These are phyloP conservation scores for Lithohypha guttulata DNA, from an alignment of 2,329 filamentous ascomycete species.

Conservation along the genomic window DNA sequence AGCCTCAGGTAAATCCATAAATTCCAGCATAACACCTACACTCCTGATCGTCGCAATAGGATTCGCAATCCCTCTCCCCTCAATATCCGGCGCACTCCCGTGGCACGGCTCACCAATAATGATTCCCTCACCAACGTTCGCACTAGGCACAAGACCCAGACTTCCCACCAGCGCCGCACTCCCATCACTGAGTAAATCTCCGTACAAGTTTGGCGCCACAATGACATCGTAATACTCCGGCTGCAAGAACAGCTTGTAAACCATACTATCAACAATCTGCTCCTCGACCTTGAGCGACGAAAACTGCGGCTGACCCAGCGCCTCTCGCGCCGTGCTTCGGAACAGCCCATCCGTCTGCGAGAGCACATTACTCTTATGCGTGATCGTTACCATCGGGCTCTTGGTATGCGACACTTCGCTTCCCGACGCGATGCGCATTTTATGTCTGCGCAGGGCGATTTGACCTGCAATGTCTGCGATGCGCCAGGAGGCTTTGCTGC, in stretches of 20 bases:
- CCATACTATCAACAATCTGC: conserved; percentile 98
- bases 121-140: conserved; percentile 88
- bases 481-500: conserved; percentile 68
- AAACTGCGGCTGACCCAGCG: conserved; percentile 58
- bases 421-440: conserved; percentile 52
- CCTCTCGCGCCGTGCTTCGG: conserved; percentile 64
- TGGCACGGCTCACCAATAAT: conserved; percentile 98
- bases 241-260: conserved; percentile 98
- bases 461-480: conserved; percentile 92
- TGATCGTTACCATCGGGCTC: conserved; percentile 76
- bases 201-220: conserved; percentile 93
- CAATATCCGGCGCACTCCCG: conserved; percentile 88
- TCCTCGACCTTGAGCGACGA: conserved; percentile 64
- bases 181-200: conserved; percentile 91
- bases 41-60: conserved; percentile 89
- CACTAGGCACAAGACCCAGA: conserved; percentile 82
- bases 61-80: conserved; percentile 86
- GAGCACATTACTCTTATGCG: conserved; percentile 96
- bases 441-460: conserved; percentile 78
- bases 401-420: conserved; percentile 31
- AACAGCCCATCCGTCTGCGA: conserved; percentile 95
- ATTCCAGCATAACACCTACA: conserved; percentile 91
- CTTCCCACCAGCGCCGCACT: conserved; percentile 88
- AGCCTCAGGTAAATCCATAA: conserved; percentile 74
- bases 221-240: conserved; percentile 94